Conservation (phyloP, 129 eudicot genomes). For the Gnaphalium uliginosum region DNA sequence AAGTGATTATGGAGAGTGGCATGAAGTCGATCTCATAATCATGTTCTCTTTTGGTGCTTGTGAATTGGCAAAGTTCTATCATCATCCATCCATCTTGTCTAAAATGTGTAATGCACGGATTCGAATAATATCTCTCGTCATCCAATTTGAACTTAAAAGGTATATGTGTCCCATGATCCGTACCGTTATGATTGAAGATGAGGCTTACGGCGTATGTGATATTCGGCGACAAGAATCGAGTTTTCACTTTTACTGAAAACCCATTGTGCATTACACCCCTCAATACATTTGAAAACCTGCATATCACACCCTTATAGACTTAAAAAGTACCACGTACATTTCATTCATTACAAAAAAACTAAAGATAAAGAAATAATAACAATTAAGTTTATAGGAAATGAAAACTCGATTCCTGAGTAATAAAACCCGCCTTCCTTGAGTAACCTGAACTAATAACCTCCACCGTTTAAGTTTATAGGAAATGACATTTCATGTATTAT, state of each 20-base stretch:
- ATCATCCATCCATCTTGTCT: conserved; percentile 11
- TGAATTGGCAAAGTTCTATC: conserved; percentile 8
- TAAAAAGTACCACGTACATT: no score
- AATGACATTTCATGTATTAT: not conserved
- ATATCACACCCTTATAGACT: not conserved
- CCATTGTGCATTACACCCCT: conserved; percentile 13
- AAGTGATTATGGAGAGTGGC: conserved; percentile 5
- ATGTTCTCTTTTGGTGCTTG: not conserved
- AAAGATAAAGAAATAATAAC: no score
- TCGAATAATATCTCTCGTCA: not conserved
- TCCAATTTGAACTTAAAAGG: conserved; percentile 21
- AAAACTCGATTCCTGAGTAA: no score
- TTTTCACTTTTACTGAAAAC: not conserved
- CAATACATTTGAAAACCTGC: conserved; percentile 14
- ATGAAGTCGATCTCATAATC: conserved; percentile 1
- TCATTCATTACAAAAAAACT: no score
- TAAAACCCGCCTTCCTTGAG: no score
- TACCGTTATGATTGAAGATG: conserved; percentile 2
- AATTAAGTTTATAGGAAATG: no score
- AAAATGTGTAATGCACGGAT: not conserved
- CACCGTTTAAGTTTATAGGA: not conserved
- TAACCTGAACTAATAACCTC: no score
- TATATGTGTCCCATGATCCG: not conserved
- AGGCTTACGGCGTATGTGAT: conserved; percentile 1
- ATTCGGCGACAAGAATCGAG: not conserved